Conservation (phyloP, 78 protist genomes). For the Emiliania huxleyi region DNA sequence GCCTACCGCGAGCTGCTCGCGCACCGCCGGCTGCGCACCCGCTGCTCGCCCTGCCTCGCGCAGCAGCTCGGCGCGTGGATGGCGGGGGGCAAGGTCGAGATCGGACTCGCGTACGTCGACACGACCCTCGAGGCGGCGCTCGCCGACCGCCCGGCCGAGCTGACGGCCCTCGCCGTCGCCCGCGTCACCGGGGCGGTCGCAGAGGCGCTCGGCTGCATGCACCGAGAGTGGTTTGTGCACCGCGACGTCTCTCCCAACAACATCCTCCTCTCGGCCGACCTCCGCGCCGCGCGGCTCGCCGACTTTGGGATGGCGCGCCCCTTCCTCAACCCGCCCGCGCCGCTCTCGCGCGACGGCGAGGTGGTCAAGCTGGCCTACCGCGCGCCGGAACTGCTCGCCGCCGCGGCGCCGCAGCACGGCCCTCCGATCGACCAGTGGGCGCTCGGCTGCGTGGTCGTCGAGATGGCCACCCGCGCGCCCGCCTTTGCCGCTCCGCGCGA, state of each 20-base stretch:
- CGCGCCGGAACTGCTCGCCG: not conserved
- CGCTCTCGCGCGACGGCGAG: not conserved
- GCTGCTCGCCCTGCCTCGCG: not conserved
- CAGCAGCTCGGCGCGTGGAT: not conserved
- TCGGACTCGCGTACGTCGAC: not conserved
- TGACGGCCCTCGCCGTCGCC: not conserved
- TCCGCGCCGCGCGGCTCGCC: not conserved
- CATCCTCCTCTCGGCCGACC: not conserved
- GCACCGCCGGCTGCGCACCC: not conserved
- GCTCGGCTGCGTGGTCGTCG: not conserved
- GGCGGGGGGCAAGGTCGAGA: not conserved
- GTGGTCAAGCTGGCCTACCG: not conserved
- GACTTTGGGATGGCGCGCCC: not conserved
- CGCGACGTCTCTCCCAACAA: not conserved
- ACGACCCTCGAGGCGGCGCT: not conserved
- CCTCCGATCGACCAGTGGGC: not conserved
- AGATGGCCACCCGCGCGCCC: too few species aligned
- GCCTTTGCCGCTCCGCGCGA: too few species aligned
- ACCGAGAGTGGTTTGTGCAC: not conserved
- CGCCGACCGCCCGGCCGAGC: not conserved
- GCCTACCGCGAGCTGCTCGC: not conserved
- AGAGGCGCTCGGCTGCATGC: not conserved
- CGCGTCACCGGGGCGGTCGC: not conserved
- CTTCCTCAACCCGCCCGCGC: not conserved
- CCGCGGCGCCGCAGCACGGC: not conserved